Conservation (phyloP, 495 filamentous ascomycete genomes). For the Pyronema omphalodes region DNA sequence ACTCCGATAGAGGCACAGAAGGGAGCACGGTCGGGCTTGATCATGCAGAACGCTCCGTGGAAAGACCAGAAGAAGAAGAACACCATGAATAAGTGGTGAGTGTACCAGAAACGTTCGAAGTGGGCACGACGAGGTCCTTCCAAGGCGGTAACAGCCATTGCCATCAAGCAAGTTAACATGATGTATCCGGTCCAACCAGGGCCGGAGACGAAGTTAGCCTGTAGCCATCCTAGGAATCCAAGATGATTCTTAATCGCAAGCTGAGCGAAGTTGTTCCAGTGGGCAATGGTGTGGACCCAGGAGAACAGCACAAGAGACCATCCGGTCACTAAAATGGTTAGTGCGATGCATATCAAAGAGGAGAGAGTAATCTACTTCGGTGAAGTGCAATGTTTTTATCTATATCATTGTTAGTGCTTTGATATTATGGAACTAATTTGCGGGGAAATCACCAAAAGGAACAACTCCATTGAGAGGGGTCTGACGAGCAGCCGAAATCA, state of each 20-base stretch:
- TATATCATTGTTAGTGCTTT: constrained; percentile 14
- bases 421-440: background rate
- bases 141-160: constrained; percentile 49
- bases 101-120: constrained; percentile 68
- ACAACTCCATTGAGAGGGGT: constrained; percentile 62
- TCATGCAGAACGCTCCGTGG: constrained; percentile 67
- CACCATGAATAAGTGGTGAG: constrained; percentile 57
- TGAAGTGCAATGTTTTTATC: constrained; percentile 72
- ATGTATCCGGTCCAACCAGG: constrained; percentile 66
- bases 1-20: constrained; percentile 51
- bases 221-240: constrained; percentile 51
- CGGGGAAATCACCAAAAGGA: constrained; percentile 36
- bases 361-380: constrained; percentile 30
- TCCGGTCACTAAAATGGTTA: constrained; percentile 33
- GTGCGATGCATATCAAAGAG: background rate
- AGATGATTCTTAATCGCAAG: constrained; percentile 50
- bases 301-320: constrained; percentile 72
- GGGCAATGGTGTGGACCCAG: constrained; percentile 60
- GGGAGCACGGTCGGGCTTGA: constrained; percentile 52
- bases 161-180: constrained; percentile 50
- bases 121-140: constrained; percentile 50
- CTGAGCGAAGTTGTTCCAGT: constrained; percentile 66
- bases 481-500: constrained; percentile 56
- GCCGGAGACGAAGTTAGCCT: constrained; percentile 51
- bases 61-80: constrained; percentile 72